Base-by-base conservation (phyloP, 495 filamentous ascomycete genomes). In the Penicillium malachiteum region DNA sequence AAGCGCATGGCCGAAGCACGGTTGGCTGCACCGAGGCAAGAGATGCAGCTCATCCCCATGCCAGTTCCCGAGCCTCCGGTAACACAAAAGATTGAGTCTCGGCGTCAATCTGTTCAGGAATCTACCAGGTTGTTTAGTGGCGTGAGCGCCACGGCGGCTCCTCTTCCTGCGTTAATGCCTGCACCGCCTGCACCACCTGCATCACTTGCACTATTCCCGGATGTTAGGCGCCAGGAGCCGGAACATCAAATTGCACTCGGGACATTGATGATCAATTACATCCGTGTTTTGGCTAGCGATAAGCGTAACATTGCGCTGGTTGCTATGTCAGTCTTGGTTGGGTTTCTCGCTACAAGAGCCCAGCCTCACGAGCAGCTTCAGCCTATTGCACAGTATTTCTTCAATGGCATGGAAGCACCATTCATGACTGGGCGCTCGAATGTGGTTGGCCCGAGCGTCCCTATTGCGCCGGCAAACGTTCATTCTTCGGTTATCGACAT, bases 241-340 rank as follows among this genome's bases (percentile, higher is more conserved):
- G 40, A 58, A 32, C 59, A 48, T 52, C 68, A 78, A 13, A 70
- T 76, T 53, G 74, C 75, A 7, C 77, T 90, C 5, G 70, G 73
- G 0, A 83, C 83, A 17, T 76, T 96, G 14, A 46, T 94, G 16
- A 66, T 82, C 35, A 88, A 89, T 56, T 90, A 89, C 18, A 64
- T 90, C 56, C 78, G 81, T 37, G 81, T 91, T 1, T 72, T 88
- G 8, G 77, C 87, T 34, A 76, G 79, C 38, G 91, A 96, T 64
- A 76, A 76, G 45, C 83, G 85, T 59, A 95, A 95, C 61, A 71
- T 93, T 1, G 76, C 79, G 5, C 87, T 95, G 43, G 71, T 80
- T 1, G 52, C 86, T 3, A 76, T 93, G 26, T 81, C 81, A 52
- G 32, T 85, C 7, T 65, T 90, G 10, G 73, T 88, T 9, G 64